Evolutionary conservation across 495 filamentous ascomycete species (phyloP).

Genomic region (Aspergillus steynii): DNA sequence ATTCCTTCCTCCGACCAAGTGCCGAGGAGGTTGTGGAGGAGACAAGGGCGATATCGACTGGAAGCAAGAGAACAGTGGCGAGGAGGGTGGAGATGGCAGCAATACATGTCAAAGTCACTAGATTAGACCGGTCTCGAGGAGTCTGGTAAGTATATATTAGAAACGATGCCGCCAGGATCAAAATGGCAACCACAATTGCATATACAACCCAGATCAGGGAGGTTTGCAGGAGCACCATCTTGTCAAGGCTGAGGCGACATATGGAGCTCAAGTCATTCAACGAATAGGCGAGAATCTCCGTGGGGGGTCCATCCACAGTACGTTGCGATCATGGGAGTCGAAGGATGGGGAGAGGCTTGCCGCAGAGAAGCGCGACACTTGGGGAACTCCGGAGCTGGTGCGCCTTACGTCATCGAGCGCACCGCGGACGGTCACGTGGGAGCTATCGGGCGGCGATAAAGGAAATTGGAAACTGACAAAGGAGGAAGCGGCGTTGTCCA

Average conservation of each 20-base stretch:
- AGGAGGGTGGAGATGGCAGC: slow-evolving; percentile 82
- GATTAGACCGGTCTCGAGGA: slow-evolving; percentile 77
- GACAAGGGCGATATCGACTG: slow-evolving; percentile 92
- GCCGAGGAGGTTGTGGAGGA: slow-evolving; percentile 79
- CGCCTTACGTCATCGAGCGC: slow-evolving; percentile 25
- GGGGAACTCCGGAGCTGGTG: neutral
- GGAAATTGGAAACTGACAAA: neutral
- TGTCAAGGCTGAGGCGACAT: slow-evolving; percentile 8
- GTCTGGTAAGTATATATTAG: slow-evolving; percentile 88
- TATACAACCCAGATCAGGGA: slow-evolving; percentile 93
- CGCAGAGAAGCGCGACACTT: neutral
- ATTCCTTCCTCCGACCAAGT: slow-evolving; percentile 85
- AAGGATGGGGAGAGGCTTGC: neutral
- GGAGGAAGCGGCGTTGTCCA: neutral
- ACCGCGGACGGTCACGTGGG: slow-evolving; percentile 14
- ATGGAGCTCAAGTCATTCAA: neutral
- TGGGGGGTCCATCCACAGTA: neutral
- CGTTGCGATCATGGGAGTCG: neutral
- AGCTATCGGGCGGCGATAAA: neutral
- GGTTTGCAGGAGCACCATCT: slow-evolving; percentile 73
- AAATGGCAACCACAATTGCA: slow-evolving; percentile 71
- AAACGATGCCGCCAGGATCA: slow-evolving; percentile 69
- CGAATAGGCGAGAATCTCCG: neutral
- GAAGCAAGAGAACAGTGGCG: slow-evolving; percentile 87
- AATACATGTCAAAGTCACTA: slow-evolving; percentile 80